phyloP scores from a whole-genome alignment of 257 asterid species.

The Phtheirospermum japonicum region DNA sequence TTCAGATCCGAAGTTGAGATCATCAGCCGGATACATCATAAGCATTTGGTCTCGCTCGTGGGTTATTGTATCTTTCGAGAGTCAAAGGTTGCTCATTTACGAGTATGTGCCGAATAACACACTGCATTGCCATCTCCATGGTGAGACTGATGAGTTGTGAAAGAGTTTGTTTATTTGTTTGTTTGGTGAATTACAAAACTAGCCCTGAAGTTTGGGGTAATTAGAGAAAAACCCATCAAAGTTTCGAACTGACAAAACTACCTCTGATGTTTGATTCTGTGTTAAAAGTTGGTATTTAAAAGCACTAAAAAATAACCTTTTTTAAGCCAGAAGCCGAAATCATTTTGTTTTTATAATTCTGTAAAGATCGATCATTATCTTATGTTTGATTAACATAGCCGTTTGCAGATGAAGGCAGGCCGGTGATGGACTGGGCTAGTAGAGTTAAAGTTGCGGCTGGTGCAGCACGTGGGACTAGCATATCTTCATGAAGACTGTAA shows the following conservation, averaged over 20 bases:
- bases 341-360: too few species aligned
- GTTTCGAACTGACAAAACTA: not conserved
- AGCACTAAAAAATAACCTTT: too few species aligned
- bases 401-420: slow-evolving; percentile 40
- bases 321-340: too few species aligned
- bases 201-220: not conserved
- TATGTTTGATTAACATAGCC: not conserved
- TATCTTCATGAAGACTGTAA: slow-evolving; percentile 79
- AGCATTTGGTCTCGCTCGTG: too few species aligned
- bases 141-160: slow-evolving; percentile 29
- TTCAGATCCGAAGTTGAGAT: too few species aligned
- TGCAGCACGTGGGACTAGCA: slow-evolving; percentile 68
- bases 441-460: slow-evolving; percentile 69
- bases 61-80: too few species aligned
- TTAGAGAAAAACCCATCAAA: too few species aligned
- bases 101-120: too few species aligned
- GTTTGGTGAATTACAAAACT: not conserved
- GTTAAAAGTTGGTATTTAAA: too few species aligned
- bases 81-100: too few species aligned
- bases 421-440: too few species aligned
- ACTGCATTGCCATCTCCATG: slow-evolving; percentile 61
- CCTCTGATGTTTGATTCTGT: not conserved
- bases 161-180: not conserved
- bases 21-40: too few species aligned
- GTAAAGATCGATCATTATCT: not conserved